phyloP scores from a whole-genome alignment of 2,329 filamentous ascomycete species.

The Penicillium verrucosum region DNA sequence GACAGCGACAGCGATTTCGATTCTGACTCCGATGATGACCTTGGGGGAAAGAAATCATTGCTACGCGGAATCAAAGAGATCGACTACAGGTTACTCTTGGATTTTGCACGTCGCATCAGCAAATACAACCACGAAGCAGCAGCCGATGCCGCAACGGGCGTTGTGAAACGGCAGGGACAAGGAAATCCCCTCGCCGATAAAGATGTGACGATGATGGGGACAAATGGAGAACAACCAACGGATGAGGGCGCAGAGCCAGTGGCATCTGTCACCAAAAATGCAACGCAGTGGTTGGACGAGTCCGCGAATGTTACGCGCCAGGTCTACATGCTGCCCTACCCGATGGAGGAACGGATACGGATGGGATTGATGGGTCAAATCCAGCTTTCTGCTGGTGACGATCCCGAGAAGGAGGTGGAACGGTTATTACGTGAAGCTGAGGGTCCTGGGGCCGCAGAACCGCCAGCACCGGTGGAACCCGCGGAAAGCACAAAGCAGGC shows the following conservation, averaged over 20 bases:
- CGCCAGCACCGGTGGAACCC: slow-evolving; percentile 33
- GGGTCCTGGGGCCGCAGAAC: slow-evolving; percentile 50
- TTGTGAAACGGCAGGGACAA: slow-evolving; percentile 18
- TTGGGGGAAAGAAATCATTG: slow-evolving; percentile 1
- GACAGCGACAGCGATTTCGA: slow-evolving; percentile 32
- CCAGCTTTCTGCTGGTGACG: slow-evolving; percentile 44
- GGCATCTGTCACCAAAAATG: slow-evolving; percentile 39
- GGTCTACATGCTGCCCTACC: slow-evolving; percentile 44
- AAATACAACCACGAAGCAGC: slow-evolving; percentile 47
- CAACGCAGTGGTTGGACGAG: slow-evolving; percentile 42
- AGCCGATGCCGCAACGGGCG: slow-evolving; percentile 39
- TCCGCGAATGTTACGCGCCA: slow-evolving; percentile 41
- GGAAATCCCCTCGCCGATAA: slow-evolving; percentile 17
- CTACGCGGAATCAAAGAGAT: slow-evolving; percentile 35
- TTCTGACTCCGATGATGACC: slow-evolving; percentile 22
- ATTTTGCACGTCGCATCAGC: slow-evolving; percentile 47
- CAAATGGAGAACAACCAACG: slow-evolving; percentile 24
- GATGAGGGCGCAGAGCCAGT: slow-evolving; percentile 31
- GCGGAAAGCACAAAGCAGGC: slow-evolving; percentile 37
- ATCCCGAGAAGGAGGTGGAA: slow-evolving; percentile 53
- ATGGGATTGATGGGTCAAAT: slow-evolving; percentile 47
- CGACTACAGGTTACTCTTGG: slow-evolving; percentile 44
- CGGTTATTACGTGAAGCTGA: slow-evolving; percentile 52
- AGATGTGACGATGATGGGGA: slow-evolving; percentile 37
- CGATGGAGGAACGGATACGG: slow-evolving; percentile 44